Evolutionary conservation across 2,329 filamentous ascomycete species (phyloP), one percentile per base, ranked within the genome.

Genomic region (Aspergillus floridensis): DNA sequence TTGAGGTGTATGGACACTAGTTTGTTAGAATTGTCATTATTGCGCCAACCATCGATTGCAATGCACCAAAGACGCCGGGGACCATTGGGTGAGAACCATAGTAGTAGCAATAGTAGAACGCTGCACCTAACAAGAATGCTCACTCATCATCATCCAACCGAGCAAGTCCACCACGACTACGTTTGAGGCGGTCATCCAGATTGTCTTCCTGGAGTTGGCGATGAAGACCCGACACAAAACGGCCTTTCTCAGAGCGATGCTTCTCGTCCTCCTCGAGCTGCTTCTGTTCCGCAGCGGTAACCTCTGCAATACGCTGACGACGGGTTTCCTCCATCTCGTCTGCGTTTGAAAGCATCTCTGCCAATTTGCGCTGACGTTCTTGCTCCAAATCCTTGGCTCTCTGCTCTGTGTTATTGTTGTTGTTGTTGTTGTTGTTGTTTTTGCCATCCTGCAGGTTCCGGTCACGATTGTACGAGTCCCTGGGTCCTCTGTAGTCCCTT

Each of bases 321-420:
- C 92, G 86, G 65, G 89, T 87, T n/a, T 80, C 71, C 66, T 93
- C 90, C 51, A 96, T 79, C 11, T 88, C 85, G 1, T 81, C 82
- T 4, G 89, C 89, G 29, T 86, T 88, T 19, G 83, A 82, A 72
- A 90, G 88, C 89, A 92, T 92, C 8, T 86, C 87, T 16, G 87
- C 88, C 19, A 92, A 76, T 71, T 86, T 90, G 24, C 69, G 68
- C 38, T 65, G 64, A 24, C 71, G 71, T 48, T 75, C 73, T 61
- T 72, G 71, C 29, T 73, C 70, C 16, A 64, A 47, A 11, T 67
- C 66, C 48, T 68, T 70, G n/a, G 65, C 56, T 46, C 66, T 66
- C 47, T 63, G 58, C 50, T 61, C 29, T 46, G 63, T 6, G 58
- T 65, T 49, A 47, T 48, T 29, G 55, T 65, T 49, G 49, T 48